Conservation (phyloP, 495 filamentous ascomycete genomes). For the Xylaria scruposa region DNA sequence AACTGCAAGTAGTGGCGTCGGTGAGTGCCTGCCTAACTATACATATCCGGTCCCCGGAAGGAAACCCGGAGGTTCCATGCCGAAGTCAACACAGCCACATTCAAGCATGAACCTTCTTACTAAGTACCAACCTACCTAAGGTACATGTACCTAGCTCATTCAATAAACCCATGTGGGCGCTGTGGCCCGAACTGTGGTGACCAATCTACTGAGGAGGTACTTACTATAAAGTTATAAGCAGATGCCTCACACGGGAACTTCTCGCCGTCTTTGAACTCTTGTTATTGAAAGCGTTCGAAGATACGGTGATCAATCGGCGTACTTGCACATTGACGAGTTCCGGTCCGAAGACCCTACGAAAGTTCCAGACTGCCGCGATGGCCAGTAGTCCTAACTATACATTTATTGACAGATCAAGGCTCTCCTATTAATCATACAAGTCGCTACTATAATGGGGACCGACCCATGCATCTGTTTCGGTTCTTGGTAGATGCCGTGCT, state of each 20-base stretch:
- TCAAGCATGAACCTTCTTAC: background rate
- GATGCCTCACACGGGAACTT: no score
- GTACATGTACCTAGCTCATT: no score
- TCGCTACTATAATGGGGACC: background rate
- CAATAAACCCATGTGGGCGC: background rate
- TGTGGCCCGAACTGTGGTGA: no score
- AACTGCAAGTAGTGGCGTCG: background rate
- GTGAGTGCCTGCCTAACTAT: background rate
- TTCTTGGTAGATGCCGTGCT: background rate
- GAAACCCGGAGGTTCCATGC: constrained; percentile 14
- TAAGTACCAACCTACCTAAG: no score
- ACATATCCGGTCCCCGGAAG: background rate
- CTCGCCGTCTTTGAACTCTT: background rate
- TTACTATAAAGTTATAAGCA: no score
- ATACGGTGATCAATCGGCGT: no score
- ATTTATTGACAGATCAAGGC: background rate
- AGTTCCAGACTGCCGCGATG: background rate
- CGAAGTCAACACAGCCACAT: constrained; percentile 9
- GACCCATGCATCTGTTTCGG: background rate
- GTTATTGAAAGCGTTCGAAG: no score
- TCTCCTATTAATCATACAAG: background rate
- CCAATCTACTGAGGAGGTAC: background rate
- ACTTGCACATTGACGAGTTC: background rate
- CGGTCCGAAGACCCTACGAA: background rate
- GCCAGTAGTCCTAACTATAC: background rate